Evolutionary conservation across 495 filamentous ascomycete genomes (phyloP), one percentile per base, ranked within the genome.

Genomic region (Ascodesmis nigricans): DNA sequence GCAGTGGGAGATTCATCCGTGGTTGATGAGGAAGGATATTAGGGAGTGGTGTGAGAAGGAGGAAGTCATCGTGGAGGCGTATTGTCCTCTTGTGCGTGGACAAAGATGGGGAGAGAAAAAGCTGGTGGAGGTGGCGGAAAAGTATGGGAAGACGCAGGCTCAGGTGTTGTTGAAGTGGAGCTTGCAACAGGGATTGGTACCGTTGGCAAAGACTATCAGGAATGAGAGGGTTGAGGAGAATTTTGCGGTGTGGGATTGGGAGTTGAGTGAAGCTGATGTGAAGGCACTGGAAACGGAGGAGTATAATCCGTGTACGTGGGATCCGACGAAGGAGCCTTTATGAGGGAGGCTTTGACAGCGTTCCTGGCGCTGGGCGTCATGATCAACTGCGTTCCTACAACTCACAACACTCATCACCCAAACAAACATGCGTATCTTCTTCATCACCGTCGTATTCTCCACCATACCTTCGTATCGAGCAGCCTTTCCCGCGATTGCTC

Each of bases 1-100:
- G 7, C 82, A 91, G 53, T 81, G 78, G 55, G 81, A 92, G 55
- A 58, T 93, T n/a, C 83, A 91, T 45, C 83, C 82, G 1, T 92
- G 81, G 80, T 66, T 76, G 3, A 56, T 66, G 2, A 59, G 82
- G 4, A 59, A 59, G 10, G 78, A 91, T 49, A 75, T 91, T 20
- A 69, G 70, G 8, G 61, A 67, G 31, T 93, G 83, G 83, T 72
- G 73, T 44, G 46, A 62, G 36, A 61, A 71, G 50, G 61, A 73
- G 22, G 69, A 69, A 5, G 61, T 84, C 1, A 59, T 78, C 15
- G 55, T 82, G 26, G 24, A 37, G 24, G 73, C 73, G 1, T 78
- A 75, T 48, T 71, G 59, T 35, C 73, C 73, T 1, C 46, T 78
- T 31, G 67, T 73, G n/a, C 56, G 69, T 44, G 63, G 38, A 2